Evolutionary conservation across 805 yeast genomes (phyloP).

Genomic region (Myxozyma udenii): DNA sequence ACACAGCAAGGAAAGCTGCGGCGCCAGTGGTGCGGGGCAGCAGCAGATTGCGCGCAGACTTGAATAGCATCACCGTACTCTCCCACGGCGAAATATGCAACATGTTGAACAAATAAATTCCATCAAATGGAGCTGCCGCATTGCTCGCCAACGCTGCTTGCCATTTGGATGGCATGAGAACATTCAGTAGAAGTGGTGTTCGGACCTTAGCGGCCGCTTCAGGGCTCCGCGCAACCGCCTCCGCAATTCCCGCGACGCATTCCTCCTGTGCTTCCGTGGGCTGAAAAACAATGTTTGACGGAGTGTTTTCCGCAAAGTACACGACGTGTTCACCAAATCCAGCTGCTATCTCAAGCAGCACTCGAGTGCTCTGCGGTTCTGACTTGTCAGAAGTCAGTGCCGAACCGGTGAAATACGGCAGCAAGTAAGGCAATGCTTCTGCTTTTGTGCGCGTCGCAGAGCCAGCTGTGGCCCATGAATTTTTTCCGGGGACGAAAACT

Average conservation of each 20-base stretch:
- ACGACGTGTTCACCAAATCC: constrained; percentile 28
- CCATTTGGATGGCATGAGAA: constrained; percentile 14
- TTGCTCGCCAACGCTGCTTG: constrained; percentile 2
- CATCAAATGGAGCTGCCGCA: constrained; percentile 12
- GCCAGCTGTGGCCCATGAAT: constrained; percentile 28
- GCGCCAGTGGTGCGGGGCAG: too few species aligned
- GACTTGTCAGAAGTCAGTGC: not conserved
- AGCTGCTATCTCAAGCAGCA: constrained; percentile 21
- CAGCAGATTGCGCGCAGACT: not conserved
- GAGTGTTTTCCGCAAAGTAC: constrained; percentile 19
- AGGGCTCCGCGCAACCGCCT: not conserved
- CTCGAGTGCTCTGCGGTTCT: not conserved
- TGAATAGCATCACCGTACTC: constrained; percentile 14
- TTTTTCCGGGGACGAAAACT: constrained; percentile 16
- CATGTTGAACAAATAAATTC: constrained; percentile 25
- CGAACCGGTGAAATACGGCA: constrained; percentile 8
- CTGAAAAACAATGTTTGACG: constrained; percentile 15
- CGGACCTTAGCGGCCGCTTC: not conserved
- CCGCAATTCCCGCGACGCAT: constrained; percentile 23
- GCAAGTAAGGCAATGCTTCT: constrained; percentile 17
- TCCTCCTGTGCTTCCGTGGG: constrained; percentile 28
- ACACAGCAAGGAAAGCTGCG: constrained; percentile 18
- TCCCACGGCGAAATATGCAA: constrained; percentile 27
- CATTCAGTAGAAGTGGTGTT: constrained; percentile 18
- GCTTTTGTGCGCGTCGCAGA: constrained; percentile 28